These are phyloP conservation scores for Ophiostoma fasciatum DNA, from an alignment of 2,329 filamentous ascomycete species.

Conservation along the genomic window DNA sequence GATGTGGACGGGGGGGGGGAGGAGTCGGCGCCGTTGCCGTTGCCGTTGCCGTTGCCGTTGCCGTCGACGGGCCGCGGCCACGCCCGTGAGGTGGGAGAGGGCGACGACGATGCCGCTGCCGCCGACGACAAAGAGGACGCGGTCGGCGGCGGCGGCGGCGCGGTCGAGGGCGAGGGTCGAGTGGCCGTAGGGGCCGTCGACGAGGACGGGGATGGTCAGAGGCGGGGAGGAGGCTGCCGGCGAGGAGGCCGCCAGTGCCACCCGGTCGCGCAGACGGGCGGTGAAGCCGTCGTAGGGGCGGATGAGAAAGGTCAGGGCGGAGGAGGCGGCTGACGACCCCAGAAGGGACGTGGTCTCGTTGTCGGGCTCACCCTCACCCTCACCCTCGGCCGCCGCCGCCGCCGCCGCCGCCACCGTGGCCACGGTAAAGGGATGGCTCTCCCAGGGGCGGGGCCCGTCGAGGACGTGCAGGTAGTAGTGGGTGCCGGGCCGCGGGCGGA, in stretches of 20 bases:
- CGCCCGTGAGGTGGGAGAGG: constrained; percentile 10
- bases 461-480: constrained; percentile 31
- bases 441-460: constrained; percentile 26
- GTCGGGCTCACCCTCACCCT: no score
- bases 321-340: background rate
- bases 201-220: constrained; percentile 2
- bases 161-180: constrained; percentile 1
- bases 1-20: constrained; percentile 4
- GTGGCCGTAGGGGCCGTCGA: constrained; percentile 12
- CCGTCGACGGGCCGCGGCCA: background rate
- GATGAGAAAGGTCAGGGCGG: constrained; percentile 9
- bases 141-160: constrained; percentile 5
- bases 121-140: constrained; percentile 10
- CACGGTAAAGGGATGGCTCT: constrained; percentile 36
- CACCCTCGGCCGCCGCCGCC: no score
- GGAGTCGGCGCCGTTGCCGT: background rate
- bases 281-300: constrained; percentile 12
- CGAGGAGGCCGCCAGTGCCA: constrained; percentile 8
- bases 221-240: background rate
- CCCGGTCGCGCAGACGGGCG: constrained; percentile 8
- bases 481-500: constrained; percentile 22
- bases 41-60: background rate
- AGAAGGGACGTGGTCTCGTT: background rate
- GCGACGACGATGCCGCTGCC: constrained; percentile 12
- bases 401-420: constrained; percentile 15